Evolutionary conservation across 768 basidiomycete species (phyloP).

Genomic region (Kwoniella sp.): DNA sequence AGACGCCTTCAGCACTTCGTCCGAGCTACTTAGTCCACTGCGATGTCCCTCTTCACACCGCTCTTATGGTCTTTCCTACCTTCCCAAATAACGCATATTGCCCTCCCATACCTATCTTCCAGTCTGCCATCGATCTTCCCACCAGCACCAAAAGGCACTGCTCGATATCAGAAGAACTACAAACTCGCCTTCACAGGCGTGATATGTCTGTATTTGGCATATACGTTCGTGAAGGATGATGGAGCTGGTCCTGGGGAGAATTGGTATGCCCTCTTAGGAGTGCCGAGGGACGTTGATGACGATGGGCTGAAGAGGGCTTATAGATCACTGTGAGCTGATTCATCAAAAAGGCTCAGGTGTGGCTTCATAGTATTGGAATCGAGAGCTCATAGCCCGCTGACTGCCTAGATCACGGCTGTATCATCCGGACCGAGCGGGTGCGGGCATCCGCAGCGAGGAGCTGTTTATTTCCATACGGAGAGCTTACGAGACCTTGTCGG

Average conservation of each 20-base stretch:
- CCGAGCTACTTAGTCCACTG: not conserved
- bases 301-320: constrained; percentile 43
- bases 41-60: constrained; percentile 30
- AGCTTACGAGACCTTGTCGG: constrained; percentile 44
- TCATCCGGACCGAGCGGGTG: constrained; percentile 45
- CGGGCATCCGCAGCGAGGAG: constrained; percentile 25
- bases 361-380: too few relatives aligned
- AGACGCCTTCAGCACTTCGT: too few relatives aligned
- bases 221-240: constrained; percentile 26
- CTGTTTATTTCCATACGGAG: constrained; percentile 42
- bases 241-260: constrained; percentile 21
- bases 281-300: constrained; percentile 33
- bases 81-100: constrained; percentile 28
- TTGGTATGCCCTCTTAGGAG: constrained; percentile 46
- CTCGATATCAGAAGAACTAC: constrained; percentile 33
- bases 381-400: too few relatives aligned
- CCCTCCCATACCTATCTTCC: constrained; percentile 31
- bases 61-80: constrained; percentile 42
- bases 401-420: constrained; percentile 42
- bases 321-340: constrained; percentile 38
- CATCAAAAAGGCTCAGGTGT: not conserved
- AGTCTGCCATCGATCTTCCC: constrained; percentile 40
- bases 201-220: constrained; percentile 29
- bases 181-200: constrained; percentile 31
- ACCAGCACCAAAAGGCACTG: constrained; percentile 24